Percentiles rank a stretch among this genome's conserved stretches.
These are phyloP conservation scores for Glycyrrhiza uralensis DNA, from an alignment of 306 rosid species.

Conservation along the genomic window DNA sequence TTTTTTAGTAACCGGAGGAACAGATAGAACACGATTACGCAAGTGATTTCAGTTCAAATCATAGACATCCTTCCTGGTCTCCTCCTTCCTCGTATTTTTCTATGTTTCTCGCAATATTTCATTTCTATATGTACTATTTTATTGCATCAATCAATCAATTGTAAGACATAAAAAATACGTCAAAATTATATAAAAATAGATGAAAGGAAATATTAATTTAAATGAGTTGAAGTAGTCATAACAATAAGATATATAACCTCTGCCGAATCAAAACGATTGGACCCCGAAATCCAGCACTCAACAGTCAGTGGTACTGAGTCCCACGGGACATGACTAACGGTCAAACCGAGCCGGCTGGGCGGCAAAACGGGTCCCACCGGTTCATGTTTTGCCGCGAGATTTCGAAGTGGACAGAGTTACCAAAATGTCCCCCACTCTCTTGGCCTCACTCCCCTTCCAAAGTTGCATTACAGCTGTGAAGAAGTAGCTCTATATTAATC, in stretches of 20 bases:
- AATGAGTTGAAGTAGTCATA: neutral
- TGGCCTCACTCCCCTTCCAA: neutral
- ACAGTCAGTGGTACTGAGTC: neutral
- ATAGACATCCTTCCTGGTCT: too few relatives aligned
- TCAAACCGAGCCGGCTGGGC: constrained; percentile 37
- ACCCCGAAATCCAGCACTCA: neutral
- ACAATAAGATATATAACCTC: neutral
- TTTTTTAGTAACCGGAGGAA: too few relatives aligned
- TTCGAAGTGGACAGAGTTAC: constrained; percentile 25
- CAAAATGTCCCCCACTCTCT: constrained; percentile 13
- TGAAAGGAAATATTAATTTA: neutral
- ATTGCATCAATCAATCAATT: neutral
- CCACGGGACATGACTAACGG: neutral
- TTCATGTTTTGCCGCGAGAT: constrained; percentile 26
- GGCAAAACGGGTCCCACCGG: constrained; percentile 29
- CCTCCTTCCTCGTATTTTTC: too few relatives aligned
- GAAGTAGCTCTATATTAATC: neutral
- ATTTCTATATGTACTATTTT: neutral
- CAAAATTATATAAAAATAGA: neutral
- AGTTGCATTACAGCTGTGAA: neutral
- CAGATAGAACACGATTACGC: too few relatives aligned
- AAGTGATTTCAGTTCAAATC: too few relatives aligned
- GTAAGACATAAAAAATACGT: neutral
- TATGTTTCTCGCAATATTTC: too few relatives aligned
- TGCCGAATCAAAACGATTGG: neutral